Evolutionary conservation across 2,329 filamentous ascomycete genomes (phyloP).

Genomic region (Colletotrichum tanaceti): DNA sequence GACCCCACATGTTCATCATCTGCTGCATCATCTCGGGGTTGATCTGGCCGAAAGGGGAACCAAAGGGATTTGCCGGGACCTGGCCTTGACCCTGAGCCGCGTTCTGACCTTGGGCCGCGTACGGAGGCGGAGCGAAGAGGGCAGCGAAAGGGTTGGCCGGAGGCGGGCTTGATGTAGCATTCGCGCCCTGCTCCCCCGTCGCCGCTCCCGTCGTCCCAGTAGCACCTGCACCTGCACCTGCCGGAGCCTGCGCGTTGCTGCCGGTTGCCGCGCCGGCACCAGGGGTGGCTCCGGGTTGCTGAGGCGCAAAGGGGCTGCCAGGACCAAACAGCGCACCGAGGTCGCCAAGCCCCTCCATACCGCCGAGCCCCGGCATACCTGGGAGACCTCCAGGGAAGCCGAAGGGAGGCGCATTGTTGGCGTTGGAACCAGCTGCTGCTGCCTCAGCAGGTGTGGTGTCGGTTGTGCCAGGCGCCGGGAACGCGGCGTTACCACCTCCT

Average conservation of each 20-base stretch:
- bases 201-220: slow-evolving; percentile 41
- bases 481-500: slow-evolving; percentile 64
- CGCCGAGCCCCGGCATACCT: slow-evolving; percentile 41
- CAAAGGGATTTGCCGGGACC: slow-evolving; percentile 53
- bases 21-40: slow-evolving; percentile 68
- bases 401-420: slow-evolving; percentile 56
- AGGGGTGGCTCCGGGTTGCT: slow-evolving; percentile 37
- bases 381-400: slow-evolving; percentile 44
- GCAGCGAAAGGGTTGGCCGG: slow-evolving; percentile 75
- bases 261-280: slow-evolving; percentile 38
- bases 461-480: slow-evolving; percentile 91
- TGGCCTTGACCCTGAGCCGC: slow-evolving; percentile 46
- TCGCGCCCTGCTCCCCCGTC: slow-evolving; percentile 43
- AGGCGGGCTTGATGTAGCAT: slow-evolving; percentile 49
- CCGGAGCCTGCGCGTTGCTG: slow-evolving; percentile 33
- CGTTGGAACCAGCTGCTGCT: slow-evolving; percentile 48
- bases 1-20: slow-evolving; percentile 63
- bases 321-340: slow-evolving; percentile 49
- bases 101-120: slow-evolving; percentile 51
- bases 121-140: slow-evolving; percentile 62
- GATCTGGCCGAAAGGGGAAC: slow-evolving; percentile 55
- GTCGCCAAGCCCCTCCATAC: slow-evolving; percentile 36
- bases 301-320: slow-evolving; percentile 40
- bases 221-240: slow-evolving; percentile 40
- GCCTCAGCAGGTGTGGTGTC: slow-evolving; percentile 78